Conservation (phyloP, 768 basidiomycete species). For the Mycena olivaceomarginata region DNA sequence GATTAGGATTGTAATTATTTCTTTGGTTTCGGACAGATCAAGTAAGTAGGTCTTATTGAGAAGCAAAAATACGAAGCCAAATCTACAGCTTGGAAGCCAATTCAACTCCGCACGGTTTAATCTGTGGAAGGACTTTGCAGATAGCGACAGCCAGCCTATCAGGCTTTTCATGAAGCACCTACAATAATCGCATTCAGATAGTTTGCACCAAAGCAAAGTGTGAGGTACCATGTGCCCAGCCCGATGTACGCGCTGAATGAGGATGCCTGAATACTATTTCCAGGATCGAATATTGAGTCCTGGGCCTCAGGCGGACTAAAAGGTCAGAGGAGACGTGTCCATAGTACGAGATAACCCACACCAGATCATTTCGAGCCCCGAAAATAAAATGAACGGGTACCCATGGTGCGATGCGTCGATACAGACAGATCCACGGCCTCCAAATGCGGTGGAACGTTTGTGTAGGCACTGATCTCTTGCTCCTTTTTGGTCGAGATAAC, state of each 20-base stretch:
- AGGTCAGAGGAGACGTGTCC: not conserved
- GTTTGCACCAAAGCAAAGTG: no score
- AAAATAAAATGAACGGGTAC: constrained; percentile 2
- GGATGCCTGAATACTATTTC: not conserved
- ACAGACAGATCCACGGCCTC: not conserved
- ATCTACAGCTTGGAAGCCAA: not conserved
- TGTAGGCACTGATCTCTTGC: constrained; percentile 1
- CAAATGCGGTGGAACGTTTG: not conserved
- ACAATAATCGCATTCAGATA: not conserved
- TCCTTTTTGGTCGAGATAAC: not conserved
- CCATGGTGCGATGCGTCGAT: not conserved
- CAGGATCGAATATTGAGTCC: not conserved
- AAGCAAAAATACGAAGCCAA: not conserved
- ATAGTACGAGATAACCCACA: not conserved
- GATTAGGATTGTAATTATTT: not conserved
- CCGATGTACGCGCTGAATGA: not conserved
- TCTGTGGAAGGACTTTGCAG: not conserved
- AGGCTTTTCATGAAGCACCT: not conserved
- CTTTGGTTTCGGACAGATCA: not conserved
- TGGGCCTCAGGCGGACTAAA: not conserved
- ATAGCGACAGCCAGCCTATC: not conserved
- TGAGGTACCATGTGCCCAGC: not conserved
- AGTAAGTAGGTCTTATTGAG: not conserved
- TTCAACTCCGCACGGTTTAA: not conserved
- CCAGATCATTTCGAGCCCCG: not conserved